Conservation (phyloP, 148 eudicot species). For the Rhododendron griersonianum region DNA sequence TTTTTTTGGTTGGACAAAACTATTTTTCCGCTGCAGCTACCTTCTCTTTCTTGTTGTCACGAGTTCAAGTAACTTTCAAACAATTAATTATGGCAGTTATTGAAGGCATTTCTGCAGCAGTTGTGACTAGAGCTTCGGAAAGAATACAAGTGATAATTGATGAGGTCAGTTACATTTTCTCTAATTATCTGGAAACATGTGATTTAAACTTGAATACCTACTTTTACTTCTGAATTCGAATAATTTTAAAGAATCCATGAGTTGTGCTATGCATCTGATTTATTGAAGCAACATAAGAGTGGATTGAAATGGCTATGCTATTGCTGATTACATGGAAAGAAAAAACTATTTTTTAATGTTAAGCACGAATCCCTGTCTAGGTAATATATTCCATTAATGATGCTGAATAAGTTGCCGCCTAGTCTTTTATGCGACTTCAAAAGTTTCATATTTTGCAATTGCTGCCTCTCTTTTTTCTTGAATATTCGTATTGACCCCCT, state of each 20-base stretch:
- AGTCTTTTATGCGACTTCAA: not conserved
- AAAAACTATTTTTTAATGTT: not conserved
- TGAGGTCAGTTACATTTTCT: constrained; percentile 16
- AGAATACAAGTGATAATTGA: constrained; percentile 18
- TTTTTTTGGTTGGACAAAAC: not conserved
- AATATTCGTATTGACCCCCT: not conserved
- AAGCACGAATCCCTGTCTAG: not conserved
- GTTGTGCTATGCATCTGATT: not conserved
- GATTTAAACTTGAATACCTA: constrained; percentile 1
- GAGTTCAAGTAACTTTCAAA: constrained; percentile 1
- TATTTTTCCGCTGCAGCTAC: not conserved
- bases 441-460: not conserved
- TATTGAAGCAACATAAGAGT: not conserved
- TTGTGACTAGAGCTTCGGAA: constrained; percentile 19
- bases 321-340: not conserved
- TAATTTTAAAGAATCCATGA: not conserved
- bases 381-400: not conserved
- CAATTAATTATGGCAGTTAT: constrained; percentile 17
- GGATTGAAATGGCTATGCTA: not conserved
- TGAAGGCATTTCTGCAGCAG: constrained; percentile 16
- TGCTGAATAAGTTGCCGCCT: not conserved
- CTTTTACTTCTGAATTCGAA: not conserved
- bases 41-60: not conserved
- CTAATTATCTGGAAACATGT: not conserved
- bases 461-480: not conserved